These are phyloP conservation scores for Fragilariopsis cylindrus DNA, from an alignment of 108 stramenopile species.

Conservation along the genomic window DNA sequence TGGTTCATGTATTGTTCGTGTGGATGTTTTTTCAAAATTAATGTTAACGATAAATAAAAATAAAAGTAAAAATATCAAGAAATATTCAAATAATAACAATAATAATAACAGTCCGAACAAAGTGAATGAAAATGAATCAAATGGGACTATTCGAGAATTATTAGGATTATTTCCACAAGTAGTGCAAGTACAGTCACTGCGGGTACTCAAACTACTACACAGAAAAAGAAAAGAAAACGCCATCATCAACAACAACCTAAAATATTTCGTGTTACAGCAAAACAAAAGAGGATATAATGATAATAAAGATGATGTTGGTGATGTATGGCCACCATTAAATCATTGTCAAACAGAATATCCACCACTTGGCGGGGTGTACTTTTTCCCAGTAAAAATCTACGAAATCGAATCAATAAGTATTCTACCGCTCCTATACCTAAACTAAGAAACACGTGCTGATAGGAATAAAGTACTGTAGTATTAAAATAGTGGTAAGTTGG, in stretches of 20 bases:
- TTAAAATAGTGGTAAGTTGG: too few relatives aligned
- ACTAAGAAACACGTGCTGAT: too few relatives aligned
- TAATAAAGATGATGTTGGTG: background rate
- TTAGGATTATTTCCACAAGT: background rate
- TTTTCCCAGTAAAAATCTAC: too few relatives aligned
- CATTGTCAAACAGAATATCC: constrained; percentile 4
- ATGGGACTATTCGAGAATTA: constrained; percentile 1
- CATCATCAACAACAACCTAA: constrained; percentile 6
- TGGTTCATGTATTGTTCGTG: constrained; percentile 64
- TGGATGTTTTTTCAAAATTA: constrained; percentile 22
- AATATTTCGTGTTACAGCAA: constrained; percentile 9
- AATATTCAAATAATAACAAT: background rate
- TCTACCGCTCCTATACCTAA: too few relatives aligned
- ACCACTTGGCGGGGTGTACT: background rate
- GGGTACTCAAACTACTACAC: too few relatives aligned
- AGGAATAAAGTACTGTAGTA: too few relatives aligned
- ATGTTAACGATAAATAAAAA: constrained; percentile 2
- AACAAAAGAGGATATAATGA: background rate
- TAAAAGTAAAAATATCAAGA: background rate
- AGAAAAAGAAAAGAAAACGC: background rate
- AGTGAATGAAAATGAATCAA: background rate
- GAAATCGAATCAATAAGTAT: too few relatives aligned
- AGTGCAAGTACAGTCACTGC: background rate
- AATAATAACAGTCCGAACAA: background rate
- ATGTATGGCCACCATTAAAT: constrained; percentile 4